A percentile compares a stretch with the other conserved stretches of the same genome.
Conservation (phyloP, 768 basidiomycete species). For the Podaxis sp. region DNA sequence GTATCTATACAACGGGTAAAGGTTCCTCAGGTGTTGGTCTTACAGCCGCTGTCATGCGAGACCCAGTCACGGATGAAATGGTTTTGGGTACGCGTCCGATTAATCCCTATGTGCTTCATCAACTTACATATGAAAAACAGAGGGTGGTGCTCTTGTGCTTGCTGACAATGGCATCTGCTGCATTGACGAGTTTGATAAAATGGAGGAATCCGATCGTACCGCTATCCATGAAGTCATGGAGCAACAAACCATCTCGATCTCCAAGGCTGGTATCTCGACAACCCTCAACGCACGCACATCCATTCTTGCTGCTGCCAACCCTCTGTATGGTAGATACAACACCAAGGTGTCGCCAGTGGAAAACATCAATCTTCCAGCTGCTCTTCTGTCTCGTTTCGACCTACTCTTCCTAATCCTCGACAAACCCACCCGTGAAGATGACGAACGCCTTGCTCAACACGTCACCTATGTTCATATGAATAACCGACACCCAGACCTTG, state of each 20-base stretch:
- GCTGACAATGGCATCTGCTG: conserved; percentile 99
- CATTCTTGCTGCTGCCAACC: conserved; percentile 97
- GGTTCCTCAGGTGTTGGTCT: conserved; percentile 99
- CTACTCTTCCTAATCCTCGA: conserved; percentile 95
- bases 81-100: conserved; percentile 73
- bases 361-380: conserved; percentile 98
- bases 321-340: conserved; percentile 97
- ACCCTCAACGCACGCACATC: conserved; percentile 97
- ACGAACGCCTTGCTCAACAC: conserved; percentile 94
- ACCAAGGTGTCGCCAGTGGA: conserved; percentile 97
- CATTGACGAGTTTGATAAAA: conserved; percentile 99
- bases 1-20: conserved; percentile 97
- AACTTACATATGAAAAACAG: conserved; percentile 39
- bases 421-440: conserved; percentile 92
- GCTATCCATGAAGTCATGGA: conserved; percentile 99
- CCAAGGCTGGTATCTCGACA: conserved; percentile 98
- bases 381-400: conserved; percentile 94
- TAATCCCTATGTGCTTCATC: background rate
- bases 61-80: conserved; percentile 99
- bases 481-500: conserved; percentile 83
- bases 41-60: conserved; percentile 98
- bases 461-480: conserved; percentile 99
- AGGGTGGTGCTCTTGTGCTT: conserved; percentile 98
- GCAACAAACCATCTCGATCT: conserved; percentile 99
- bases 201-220: conserved; percentile 97